These are phyloP conservation scores for Paecilomyces formosus DNA, from an alignment of 2,329 filamentous ascomycete genomes.

Conservation along the genomic window DNA sequence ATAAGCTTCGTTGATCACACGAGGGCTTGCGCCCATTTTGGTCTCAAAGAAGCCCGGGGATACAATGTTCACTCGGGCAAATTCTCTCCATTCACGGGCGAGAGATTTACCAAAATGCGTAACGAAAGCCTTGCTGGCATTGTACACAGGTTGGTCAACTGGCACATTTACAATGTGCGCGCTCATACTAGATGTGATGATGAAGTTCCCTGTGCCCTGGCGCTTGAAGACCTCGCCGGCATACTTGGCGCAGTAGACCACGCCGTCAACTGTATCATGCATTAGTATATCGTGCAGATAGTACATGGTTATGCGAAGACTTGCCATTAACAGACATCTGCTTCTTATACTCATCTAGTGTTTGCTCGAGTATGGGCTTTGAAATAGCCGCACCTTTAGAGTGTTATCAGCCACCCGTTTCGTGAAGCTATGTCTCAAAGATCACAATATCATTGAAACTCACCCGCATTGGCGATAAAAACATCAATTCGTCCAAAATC, in stretches of 20 bases:
- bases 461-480: slow-evolving; percentile 39
- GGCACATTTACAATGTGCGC: slow-evolving; percentile 47
- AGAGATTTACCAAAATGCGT: slow-evolving; percentile 51
- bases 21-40: slow-evolving; percentile 44
- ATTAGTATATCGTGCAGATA: background rate
- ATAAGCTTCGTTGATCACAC: slow-evolving; percentile 35
- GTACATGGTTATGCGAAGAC: slow-evolving; percentile 6
- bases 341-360: slow-evolving; percentile 44
- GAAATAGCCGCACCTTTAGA: slow-evolving; percentile 42
- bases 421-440: background rate
- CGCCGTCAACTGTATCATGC: background rate
- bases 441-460: background rate
- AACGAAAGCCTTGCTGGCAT: slow-evolving; percentile 49
- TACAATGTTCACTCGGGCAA: slow-evolving; percentile 51
- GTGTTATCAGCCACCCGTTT: background rate
- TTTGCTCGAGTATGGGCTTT: slow-evolving; percentile 49
- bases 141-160: slow-evolving; percentile 50
- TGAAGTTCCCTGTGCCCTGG: slow-evolving; percentile 55
- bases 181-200: slow-evolving; percentile 47
- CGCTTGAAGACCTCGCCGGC: slow-evolving; percentile 58
- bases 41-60: slow-evolving; percentile 50
- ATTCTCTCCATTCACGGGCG: slow-evolving; percentile 51
- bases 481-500: slow-evolving; percentile 40
- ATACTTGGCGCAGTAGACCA: slow-evolving; percentile 55
- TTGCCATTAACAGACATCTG: slow-evolving; percentile 49